Conservation (phyloP, 1,284 basidiomycete species). For the Boletellus deceptivus region DNA sequence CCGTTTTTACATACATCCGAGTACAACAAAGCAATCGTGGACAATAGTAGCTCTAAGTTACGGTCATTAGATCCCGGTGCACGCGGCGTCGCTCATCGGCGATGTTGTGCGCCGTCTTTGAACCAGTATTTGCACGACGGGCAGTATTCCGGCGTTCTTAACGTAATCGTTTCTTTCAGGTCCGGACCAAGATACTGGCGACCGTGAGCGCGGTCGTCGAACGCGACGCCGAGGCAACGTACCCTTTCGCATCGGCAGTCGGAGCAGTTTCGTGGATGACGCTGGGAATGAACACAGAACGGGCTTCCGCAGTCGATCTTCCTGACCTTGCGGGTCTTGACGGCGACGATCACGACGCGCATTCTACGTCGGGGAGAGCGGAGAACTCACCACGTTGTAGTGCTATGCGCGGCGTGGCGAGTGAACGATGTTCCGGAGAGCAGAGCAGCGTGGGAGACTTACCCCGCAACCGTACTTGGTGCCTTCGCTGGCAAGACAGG, state of each 20-base stretch:
- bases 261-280: constrained; percentile 52
- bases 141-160: constrained; percentile 56
- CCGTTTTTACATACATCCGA: constrained; percentile 13
- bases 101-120: constrained; percentile 37
- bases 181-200: constrained; percentile 69
- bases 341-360: constrained; percentile 13
- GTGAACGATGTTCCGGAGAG: constrained; percentile 9
- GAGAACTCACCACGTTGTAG: constrained; percentile 49
- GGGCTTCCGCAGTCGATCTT: constrained; percentile 62
- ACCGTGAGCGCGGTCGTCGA: constrained; percentile 9
- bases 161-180: constrained; percentile 54
- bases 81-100: constrained; percentile 25
- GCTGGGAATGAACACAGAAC: constrained; percentile 56
- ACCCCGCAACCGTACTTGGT: constrained; percentile 71
- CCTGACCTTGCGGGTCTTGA: constrained; percentile 54
- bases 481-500: constrained; percentile 56
- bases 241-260: constrained; percentile 56
- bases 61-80: constrained; percentile 23
- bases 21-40: constrained; percentile 16
- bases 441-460: constrained; percentile 46
- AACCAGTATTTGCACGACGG: constrained; percentile 64
- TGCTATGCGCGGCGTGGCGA: constrained; percentile 37
- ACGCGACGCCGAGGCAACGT: constrained; percentile 22
- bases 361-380: not conserved
- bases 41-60: constrained; percentile 28